Percentiles rank a stretch among this genome's conserved stretches.
These are phyloP conservation scores for Coleophoma cylindrospora DNA, from an alignment of 2,329 filamentous ascomycete genomes.

Conservation along the genomic window DNA sequence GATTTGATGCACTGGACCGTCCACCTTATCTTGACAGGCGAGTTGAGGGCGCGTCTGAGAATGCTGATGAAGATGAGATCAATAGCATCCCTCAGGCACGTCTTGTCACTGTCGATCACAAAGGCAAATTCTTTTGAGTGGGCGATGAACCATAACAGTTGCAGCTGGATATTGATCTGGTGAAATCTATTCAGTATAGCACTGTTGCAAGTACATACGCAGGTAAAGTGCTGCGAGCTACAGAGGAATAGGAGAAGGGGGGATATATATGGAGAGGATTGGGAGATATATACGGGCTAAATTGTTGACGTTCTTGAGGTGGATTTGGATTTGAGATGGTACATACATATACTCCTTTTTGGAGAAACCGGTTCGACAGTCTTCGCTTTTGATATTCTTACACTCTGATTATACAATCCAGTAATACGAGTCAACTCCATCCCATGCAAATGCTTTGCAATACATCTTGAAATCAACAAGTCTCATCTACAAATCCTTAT, in stretches of 20 bases:
- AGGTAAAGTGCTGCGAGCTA: too few relatives aligned
- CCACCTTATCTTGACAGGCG: conserved; percentile 29
- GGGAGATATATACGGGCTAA: too few relatives aligned
- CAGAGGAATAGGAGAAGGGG: too few relatives aligned
- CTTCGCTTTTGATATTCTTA: too few relatives aligned
- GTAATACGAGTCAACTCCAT: not conserved
- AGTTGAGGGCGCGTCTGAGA: conserved; percentile 22
- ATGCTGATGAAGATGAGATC: conserved; percentile 16
- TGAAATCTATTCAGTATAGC: not conserved
- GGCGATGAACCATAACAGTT: not conserved
- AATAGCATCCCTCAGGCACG: conserved; percentile 12
- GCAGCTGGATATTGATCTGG: not conserved
- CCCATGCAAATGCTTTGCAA: not conserved
- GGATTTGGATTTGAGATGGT: too few relatives aligned
- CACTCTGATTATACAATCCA: not conserved
- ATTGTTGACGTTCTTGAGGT: too few relatives aligned
- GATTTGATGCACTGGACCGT: conserved; percentile 64
- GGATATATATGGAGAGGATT: too few relatives aligned
- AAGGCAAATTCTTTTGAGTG: conserved; percentile 26
- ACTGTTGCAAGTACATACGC: not conserved
- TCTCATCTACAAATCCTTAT: not conserved
- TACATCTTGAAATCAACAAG: not conserved
- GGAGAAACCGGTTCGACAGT: too few relatives aligned
- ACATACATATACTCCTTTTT: too few relatives aligned
- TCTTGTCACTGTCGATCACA: conserved; percentile 21